Conservation (phyloP, 257 asterid genomes). For the Mitragyna speciosa region DNA sequence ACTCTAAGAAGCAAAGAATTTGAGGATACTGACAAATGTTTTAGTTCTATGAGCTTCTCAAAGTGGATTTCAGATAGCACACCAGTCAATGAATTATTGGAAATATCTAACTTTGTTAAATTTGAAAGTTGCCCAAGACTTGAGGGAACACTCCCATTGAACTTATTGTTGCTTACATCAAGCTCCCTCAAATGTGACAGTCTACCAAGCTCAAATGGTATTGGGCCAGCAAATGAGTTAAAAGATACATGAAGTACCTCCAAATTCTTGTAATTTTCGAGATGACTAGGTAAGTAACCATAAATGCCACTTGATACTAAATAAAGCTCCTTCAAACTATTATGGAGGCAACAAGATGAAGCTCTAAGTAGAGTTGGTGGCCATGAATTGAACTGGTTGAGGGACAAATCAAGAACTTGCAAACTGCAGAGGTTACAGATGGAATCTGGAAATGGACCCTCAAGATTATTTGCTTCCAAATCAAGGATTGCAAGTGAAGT, state of each 20-base stretch:
- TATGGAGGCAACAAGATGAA: conserved; percentile 16
- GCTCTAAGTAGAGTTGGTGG: conserved; percentile 2
- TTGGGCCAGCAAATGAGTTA: conserved; percentile 19
- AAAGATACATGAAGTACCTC: conserved; percentile 10
- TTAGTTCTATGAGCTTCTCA: neutral
- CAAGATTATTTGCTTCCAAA: neutral
- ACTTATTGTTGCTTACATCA: conserved; percentile 22
- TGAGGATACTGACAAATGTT: conserved; percentile 5
- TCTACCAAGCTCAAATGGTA: conserved; percentile 18
- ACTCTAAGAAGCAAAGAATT: conserved; percentile 8
- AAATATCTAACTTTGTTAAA: conserved; percentile 6
- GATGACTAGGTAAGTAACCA: conserved; percentile 3
- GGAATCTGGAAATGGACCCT: conserved; percentile 10
- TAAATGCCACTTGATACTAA: neutral
- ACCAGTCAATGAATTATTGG: conserved; percentile 20
- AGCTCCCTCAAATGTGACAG: conserved; percentile 17
- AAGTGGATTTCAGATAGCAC: conserved; percentile 19
- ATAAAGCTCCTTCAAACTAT: conserved; percentile 13
- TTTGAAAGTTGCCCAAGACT: conserved; percentile 20
- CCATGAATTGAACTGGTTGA: neutral
- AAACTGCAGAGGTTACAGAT: conserved; percentile 13
- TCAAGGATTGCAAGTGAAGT: conserved; percentile 7
- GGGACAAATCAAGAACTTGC: conserved; percentile 15
- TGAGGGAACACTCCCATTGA: conserved; percentile 13
- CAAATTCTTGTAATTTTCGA: conserved; percentile 3